These are phyloP conservation scores for Mortierella antarctica DNA, from an alignment of 192 early-diverging fungal species.

Conservation along the genomic window DNA sequence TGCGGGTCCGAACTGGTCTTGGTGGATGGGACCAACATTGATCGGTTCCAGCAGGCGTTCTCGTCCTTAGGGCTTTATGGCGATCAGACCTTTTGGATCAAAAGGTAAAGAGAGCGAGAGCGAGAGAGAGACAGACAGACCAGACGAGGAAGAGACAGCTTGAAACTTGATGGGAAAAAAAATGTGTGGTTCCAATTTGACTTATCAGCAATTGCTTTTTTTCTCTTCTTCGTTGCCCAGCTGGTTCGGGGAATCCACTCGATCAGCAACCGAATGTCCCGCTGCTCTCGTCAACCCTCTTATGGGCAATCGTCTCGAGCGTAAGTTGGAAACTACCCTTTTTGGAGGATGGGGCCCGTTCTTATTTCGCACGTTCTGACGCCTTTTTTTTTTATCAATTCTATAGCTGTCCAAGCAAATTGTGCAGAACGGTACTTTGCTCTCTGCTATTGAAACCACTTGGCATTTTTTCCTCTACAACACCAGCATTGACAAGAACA, in stretches of 20 bases:
- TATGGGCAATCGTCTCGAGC: constrained; percentile 47
- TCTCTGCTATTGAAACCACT: constrained; percentile 22
- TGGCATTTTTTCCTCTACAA: neutral
- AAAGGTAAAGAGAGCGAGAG: constrained; percentile 22
- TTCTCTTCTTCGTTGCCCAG: constrained; percentile 1
- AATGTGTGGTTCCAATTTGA: too few species aligned
- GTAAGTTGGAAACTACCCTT: constrained; percentile 8
- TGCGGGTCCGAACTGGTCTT: constrained; percentile 44
- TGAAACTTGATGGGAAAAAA: too few species aligned
- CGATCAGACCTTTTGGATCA: constrained; percentile 42
- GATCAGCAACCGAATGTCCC: constrained; percentile 9
- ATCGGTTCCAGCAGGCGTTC: constrained; percentile 40
- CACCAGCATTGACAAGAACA: neutral
- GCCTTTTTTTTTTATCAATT: constrained; percentile 4
- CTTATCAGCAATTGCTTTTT: neutral
- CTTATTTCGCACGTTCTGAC: neutral
- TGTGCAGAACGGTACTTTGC: constrained; percentile 23
- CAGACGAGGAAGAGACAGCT: too few species aligned
- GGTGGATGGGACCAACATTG: constrained; percentile 39
- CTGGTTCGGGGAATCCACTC: constrained; percentile 30
- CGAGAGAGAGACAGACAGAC: too few species aligned
- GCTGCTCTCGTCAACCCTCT: constrained; percentile 15
- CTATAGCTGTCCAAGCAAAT: constrained; percentile 22
- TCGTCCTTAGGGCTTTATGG: constrained; percentile 32
- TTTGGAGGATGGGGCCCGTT: neutral